These are phyloP conservation scores for Cryptosporidium ubiquitum DNA, from an alignment of 169 alveolate species.

Conservation along the genomic window DNA sequence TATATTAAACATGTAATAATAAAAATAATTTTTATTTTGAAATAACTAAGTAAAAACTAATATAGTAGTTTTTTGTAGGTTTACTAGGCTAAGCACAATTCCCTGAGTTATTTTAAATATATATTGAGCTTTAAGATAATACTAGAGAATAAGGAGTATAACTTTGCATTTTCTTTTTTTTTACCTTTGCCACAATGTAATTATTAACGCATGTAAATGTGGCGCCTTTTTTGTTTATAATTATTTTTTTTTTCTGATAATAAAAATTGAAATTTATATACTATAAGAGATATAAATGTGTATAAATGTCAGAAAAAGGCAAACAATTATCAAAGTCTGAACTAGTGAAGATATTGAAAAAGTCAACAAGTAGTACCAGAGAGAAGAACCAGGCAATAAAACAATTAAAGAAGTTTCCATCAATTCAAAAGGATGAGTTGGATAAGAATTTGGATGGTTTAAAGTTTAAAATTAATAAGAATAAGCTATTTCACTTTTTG, in stretches of 20 bases:
- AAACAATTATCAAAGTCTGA: slow-evolving; percentile 17
- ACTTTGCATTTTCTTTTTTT: too few relatives aligned
- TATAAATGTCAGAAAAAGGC: slow-evolving; percentile 28
- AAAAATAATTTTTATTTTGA: too few relatives aligned
- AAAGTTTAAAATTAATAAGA: slow-evolving; percentile 13
- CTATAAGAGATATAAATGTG: background rate
- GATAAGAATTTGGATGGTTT: slow-evolving; percentile 49
- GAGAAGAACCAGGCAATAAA: slow-evolving; percentile 67
- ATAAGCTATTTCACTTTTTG: slow-evolving; percentile 44
- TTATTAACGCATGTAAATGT: background rate
- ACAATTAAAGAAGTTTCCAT: slow-evolving; percentile 60
- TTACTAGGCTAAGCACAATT: background rate
- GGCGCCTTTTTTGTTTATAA: background rate
- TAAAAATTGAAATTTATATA: background rate
- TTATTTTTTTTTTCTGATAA: background rate
- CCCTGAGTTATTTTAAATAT: too few relatives aligned
- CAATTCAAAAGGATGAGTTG: slow-evolving; percentile 21
- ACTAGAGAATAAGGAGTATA: too few relatives aligned
- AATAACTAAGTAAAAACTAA: too few relatives aligned
- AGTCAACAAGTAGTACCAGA: slow-evolving; percentile 56
- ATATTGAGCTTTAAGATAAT: too few relatives aligned
- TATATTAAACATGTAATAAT: too few relatives aligned
- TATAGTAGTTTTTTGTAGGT: too few relatives aligned
- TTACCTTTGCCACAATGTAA: too few relatives aligned
- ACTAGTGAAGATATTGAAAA: slow-evolving; percentile 36